phyloP scores from a whole-genome alignment of 768 basidiomycete species.

The Boletus coccyginus region DNA sequence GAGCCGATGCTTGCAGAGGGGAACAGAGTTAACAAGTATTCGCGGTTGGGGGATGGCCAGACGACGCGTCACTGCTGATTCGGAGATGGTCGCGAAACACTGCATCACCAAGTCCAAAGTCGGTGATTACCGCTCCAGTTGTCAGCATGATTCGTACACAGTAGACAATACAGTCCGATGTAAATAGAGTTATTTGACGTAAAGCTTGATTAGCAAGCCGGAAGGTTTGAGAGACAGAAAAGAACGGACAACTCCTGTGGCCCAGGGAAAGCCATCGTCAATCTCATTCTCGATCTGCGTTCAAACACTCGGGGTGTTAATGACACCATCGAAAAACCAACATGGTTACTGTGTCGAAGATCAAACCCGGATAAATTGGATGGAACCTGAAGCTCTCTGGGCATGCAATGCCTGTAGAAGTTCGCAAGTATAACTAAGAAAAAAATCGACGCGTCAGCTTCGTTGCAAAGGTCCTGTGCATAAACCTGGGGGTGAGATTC shows the following conservation, averaged over 20 bases:
- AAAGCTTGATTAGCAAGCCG: background rate
- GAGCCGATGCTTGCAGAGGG: background rate
- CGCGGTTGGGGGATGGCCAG: background rate
- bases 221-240: background rate
- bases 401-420: constrained; percentile 1
- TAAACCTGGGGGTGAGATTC: background rate
- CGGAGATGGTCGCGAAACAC: background rate
- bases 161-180: background rate
- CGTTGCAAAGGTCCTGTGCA: background rate
- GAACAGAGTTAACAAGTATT: background rate
- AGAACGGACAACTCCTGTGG: constrained; percentile 2
- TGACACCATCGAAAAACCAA: background rate
- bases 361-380: constrained; percentile 13
- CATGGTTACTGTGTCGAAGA: background rate
- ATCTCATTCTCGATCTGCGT: constrained; percentile 14
- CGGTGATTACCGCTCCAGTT: constrained; percentile 2
- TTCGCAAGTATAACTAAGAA: constrained; percentile 6
- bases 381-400: constrained; percentile 4
- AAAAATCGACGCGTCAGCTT: background rate
- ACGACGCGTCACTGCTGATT: constrained; percentile 1
- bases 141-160: background rate
- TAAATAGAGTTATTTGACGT: background rate
- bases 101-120: constrained; percentile 1
- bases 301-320: background rate
- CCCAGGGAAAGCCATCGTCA: constrained; percentile 9